phyloP scores from a whole-genome alignment of 306 rosid genomes.

The Castanea mollissima region DNA sequence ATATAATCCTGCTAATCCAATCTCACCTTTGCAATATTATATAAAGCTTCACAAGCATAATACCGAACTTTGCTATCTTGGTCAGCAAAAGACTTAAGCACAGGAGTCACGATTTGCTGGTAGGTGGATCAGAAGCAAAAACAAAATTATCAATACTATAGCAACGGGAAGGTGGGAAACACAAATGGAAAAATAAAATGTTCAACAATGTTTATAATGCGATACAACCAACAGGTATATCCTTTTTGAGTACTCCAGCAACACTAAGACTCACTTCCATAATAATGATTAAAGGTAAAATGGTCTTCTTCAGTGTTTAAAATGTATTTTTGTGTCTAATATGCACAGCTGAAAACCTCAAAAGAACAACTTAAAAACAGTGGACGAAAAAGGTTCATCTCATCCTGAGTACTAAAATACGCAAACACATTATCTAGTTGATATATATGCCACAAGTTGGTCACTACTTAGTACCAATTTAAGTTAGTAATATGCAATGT shows the following conservation, averaged over 20 bases:
- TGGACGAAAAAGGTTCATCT: not conserved
- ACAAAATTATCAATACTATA: not conserved
- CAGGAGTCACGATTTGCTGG: slow-evolving; percentile 97
- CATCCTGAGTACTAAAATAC: not conserved
- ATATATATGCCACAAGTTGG: not conserved
- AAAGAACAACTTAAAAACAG: not conserved
- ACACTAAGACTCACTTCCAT: slow-evolving; percentile 10
- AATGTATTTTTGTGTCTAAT: not conserved
- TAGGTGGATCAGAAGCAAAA: slow-evolving; percentile 27
- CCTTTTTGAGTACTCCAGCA: not conserved
- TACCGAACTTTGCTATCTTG: slow-evolving; percentile 99
- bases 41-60: slow-evolving; percentile 97
- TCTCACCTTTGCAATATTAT: slow-evolving; percentile 96
- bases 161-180: not conserved
- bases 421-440: not conserved
- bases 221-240: not conserved
- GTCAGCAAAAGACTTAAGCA: slow-evolving; percentile 79
- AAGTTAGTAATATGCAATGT: not conserved
- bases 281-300: not conserved
- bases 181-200: not conserved
- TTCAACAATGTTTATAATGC: not conserved
- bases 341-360: not conserved
- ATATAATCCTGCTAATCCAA: slow-evolving; percentile 23
- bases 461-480: not conserved
- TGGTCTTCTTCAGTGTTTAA: not conserved